Percentiles rank a stretch among this genome's conserved stretches.
Conservation (phyloP, 2,329 filamentous ascomycete genomes). For the Colletotrichum chrysophilum region DNA sequence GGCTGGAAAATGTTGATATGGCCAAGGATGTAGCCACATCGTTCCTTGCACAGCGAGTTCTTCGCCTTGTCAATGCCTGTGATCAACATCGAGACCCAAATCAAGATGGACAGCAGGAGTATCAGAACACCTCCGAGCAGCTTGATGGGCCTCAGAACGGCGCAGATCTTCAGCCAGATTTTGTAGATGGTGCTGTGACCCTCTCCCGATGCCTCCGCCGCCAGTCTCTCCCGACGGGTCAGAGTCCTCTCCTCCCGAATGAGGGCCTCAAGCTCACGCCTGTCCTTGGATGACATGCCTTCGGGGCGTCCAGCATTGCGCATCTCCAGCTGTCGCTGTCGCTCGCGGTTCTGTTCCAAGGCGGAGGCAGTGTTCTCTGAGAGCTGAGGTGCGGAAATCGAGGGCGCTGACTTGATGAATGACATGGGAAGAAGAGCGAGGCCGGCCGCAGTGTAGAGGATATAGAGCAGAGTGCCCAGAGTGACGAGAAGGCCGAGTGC, state of each 20-base stretch:
- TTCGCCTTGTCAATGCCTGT: slow-evolving; percentile 95
- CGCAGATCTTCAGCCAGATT: slow-evolving; percentile 80
- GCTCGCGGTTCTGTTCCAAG: slow-evolving; percentile 86
- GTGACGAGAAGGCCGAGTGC: slow-evolving; percentile 87
- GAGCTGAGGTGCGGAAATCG: slow-evolving; percentile 81
- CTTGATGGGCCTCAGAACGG: slow-evolving; percentile 86
- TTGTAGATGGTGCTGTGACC: slow-evolving; percentile 76
- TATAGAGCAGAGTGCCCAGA: slow-evolving; percentile 83
- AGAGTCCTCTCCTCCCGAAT: slow-evolving; percentile 91
- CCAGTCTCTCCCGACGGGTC: slow-evolving; percentile 85
- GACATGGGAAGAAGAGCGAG: slow-evolving; percentile 88
- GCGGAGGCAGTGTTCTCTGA: slow-evolving; percentile 79
- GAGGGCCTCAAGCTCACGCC: slow-evolving; percentile 85
- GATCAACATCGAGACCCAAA: slow-evolving; percentile 93
- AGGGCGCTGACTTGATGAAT: slow-evolving; percentile 89
- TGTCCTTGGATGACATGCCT: slow-evolving; percentile 82
- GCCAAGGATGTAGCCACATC: slow-evolving; percentile 90
- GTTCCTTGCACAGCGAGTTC: slow-evolving; percentile 89
- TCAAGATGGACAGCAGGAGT: slow-evolving; percentile 73
- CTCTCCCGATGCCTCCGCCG: slow-evolving; percentile 80
- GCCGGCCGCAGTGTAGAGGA: slow-evolving; percentile 87
- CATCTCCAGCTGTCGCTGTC: slow-evolving; percentile 88
- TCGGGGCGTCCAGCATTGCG: slow-evolving; percentile 79
- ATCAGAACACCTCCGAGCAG: slow-evolving; percentile 83
- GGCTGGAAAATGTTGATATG: slow-evolving; percentile 93